Base-by-base conservation (phyloP, 352 stramenopile species). In the Phytopythium kandeliae region DNA sequence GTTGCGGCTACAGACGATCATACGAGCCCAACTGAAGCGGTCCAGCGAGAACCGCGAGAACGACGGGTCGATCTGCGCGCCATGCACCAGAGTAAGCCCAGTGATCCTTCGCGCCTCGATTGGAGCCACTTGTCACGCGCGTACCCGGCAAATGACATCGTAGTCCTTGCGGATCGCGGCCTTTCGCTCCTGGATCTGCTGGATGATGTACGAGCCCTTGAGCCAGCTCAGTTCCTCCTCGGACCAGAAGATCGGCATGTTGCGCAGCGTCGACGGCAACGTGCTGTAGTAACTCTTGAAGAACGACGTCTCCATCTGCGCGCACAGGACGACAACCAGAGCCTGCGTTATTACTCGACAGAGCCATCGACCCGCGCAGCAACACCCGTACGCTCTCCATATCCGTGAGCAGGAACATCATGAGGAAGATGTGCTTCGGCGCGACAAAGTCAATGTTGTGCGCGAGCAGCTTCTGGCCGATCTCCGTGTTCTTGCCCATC, bases 241-340 rank as follows among this genome's bases (percentile, higher is more conserved):
- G 13, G 73, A 91, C 96, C 97, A 99, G 65, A 99, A 99, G 48
- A 99, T 98, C 30, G 97, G 97, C 92, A 99, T 99, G 62, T 99
- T 99, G 34, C 80, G 67, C 26, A 99, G 67, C 22, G 88, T 97
- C 43, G 81, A 80, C 6, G 97, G 97, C 37, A 99, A 62, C 28
- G 98, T 98, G 58, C 96, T 92, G 70, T 99, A 99, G 70, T 99
- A 99, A 28, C 94, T 96, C 30, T 73, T 78, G 65, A 89, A 94
- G 59, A 94, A 94, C 41, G 85, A 92, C 26, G 67, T 65, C 13
- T 92, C 80, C 43, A 86, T 62, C 73, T 88, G 46, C 30, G 26
- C 17, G 54, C 19, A 33, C 40, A 60, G 1, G 25, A 37, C 16
- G 25, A 35, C 38, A 49, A 7, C 21, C 7, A 28, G n/a, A n/a